These are phyloP conservation scores for Lotus japonicus DNA, from an alignment of 306 rosid genomes.

Conservation along the genomic window DNA sequence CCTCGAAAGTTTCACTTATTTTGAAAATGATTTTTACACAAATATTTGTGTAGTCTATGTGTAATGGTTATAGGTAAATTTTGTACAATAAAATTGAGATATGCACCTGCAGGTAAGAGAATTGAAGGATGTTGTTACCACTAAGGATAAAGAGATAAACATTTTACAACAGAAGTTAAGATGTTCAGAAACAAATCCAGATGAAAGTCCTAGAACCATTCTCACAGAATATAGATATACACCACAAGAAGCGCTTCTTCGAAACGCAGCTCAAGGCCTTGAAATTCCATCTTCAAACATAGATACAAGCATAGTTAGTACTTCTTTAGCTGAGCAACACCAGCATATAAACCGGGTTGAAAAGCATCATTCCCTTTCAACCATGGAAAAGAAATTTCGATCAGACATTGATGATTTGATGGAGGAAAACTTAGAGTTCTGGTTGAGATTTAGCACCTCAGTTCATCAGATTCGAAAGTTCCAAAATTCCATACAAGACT, in stretches of 20 bases:
- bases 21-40: too few relatives aligned
- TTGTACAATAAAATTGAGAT: neutral
- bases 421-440: slow-evolving; percentile 79
- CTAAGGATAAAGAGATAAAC: slow-evolving; percentile 57
- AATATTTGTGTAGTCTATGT: too few relatives aligned
- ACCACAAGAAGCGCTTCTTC: slow-evolving; percentile 32
- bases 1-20: too few relatives aligned
- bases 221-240: slow-evolving; percentile 27
- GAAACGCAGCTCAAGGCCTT: slow-evolving; percentile 20
- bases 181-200: slow-evolving; percentile 23
- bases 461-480: slow-evolving; percentile 83
- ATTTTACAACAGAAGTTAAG: slow-evolving; percentile 40
- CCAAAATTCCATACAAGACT: slow-evolving; percentile 58
- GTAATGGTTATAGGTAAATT: neutral
- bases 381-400: slow-evolving; percentile 54
- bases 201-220: slow-evolving; percentile 31
- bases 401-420: slow-evolving; percentile 53
- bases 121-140: slow-evolving; percentile 41
- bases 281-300: slow-evolving; percentile 26
- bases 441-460: slow-evolving; percentile 84
- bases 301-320: neutral
- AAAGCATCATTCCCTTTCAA: slow-evolving; percentile 28
- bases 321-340: slow-evolving; percentile 21
- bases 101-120: slow-evolving; percentile 40
- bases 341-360: neutral